A percentile compares a stretch with the other conserved stretches of the same genome.
phyloP scores from a whole-genome alignment of 768 basidiomycete species.

The Suillus decipiens region DNA sequence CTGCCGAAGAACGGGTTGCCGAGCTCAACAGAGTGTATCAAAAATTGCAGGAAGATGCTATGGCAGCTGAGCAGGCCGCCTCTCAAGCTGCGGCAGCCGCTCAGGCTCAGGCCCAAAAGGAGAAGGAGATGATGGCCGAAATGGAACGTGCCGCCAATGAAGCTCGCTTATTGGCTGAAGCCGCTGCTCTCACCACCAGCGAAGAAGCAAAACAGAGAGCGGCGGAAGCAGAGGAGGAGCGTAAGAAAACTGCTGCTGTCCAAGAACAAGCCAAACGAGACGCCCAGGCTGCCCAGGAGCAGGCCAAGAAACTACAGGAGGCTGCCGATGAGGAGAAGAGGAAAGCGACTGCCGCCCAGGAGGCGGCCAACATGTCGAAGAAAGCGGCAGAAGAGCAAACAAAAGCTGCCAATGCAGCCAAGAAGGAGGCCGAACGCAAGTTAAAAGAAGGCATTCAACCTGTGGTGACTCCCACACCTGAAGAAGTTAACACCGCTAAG shows the following conservation, averaged over 20 bases:
- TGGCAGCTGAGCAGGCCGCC: no score
- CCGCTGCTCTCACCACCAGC: neutral
- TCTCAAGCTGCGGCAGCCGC: neutral
- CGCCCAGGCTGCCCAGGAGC: constrained; percentile 14
- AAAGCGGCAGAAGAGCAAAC: constrained; percentile 19
- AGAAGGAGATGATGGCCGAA: neutral
- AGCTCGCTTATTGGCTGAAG: constrained; percentile 11
- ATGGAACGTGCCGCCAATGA: neutral
- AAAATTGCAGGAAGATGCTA: no score
- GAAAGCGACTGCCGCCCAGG: constrained; percentile 19
- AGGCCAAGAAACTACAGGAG: constrained; percentile 1
- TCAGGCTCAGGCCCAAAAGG: neutral
- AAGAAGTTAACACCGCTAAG: no score
- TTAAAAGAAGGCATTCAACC: constrained; percentile 23
- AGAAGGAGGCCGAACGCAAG: neutral
- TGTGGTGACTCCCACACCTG: no score
- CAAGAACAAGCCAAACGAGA: constrained; percentile 17
- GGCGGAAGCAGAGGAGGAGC: constrained; percentile 12
- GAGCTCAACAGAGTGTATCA: no score
- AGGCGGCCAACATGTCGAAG: constrained; percentile 14
- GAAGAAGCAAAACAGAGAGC: constrained; percentile 1
- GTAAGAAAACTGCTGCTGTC: constrained; percentile 9
- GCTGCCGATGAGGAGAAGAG: constrained; percentile 23
- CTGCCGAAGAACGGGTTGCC: no score
- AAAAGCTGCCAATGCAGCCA: constrained; percentile 1